phyloP scores from a whole-genome alignment of 495 filamentous ascomycete genomes.

The Tuber magnatum region DNA sequence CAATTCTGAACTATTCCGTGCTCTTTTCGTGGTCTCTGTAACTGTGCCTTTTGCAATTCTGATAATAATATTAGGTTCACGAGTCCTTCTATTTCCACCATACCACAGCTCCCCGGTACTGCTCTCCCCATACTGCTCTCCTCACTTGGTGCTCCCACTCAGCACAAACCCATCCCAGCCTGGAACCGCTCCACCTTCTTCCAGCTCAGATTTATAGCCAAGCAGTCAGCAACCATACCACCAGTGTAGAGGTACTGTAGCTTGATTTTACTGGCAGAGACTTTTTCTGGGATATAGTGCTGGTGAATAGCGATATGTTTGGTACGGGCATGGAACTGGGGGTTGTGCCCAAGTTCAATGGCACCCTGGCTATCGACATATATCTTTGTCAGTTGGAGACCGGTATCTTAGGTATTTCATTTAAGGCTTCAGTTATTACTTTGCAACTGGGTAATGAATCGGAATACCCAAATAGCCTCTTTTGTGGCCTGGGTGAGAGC shows the following conservation, averaged over 20 bases:
- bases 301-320: not conserved
- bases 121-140: too few relatives aligned
- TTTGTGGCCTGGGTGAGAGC: not conserved
- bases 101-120: too few relatives aligned
- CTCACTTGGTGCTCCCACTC: too few relatives aligned
- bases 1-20: too few relatives aligned
- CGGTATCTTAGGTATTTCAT: fast-evolving
- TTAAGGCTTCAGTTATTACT: fast-evolving
- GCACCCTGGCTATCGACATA: not conserved
- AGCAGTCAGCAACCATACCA: not conserved
- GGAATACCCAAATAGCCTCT: not conserved
- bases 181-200: too few relatives aligned
- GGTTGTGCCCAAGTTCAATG: too few relatives aligned
- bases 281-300: not conserved
- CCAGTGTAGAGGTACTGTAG: not conserved
- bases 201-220: too few relatives aligned
- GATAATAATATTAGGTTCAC: too few relatives aligned
- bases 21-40: too few relatives aligned
- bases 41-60: too few relatives aligned
- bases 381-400: not conserved
- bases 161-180: too few relatives aligned
- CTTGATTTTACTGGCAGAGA: fast-evolving
- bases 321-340: not conserved
- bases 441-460: not conserved
- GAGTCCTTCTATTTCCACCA: too few relatives aligned